A percentile compares a stretch with the other conserved stretches of the same genome.
Conservation (phyloP, 331 rosid species). For the Malus hybrid region DNA sequence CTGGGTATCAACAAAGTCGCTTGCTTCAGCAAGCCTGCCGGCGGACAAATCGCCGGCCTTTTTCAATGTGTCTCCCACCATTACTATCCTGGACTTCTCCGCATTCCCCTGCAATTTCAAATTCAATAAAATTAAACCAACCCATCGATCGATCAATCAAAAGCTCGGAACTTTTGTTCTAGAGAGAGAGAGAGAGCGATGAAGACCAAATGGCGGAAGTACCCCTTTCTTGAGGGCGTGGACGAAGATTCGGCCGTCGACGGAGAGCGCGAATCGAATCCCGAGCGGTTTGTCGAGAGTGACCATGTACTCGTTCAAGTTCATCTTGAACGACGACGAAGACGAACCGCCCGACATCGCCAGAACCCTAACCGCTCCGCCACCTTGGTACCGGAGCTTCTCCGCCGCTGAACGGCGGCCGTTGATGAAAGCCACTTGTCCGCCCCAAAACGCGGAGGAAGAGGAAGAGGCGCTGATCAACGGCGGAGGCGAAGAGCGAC, state of each 20-base stretch:
- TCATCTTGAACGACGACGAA: conserved; percentile 51
- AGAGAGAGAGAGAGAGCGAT: too few relatives aligned
- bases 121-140: background rate
- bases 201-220: background rate
- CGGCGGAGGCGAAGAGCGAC: conserved; percentile 15
- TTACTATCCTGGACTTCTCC: conserved; percentile 78
- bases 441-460: conserved; percentile 36
- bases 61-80: conserved; percentile 94
- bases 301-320: conserved; percentile 78
- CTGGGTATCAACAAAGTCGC: conserved; percentile 47
- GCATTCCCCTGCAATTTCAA: conserved; percentile 61
- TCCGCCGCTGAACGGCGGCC: background rate
- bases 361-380: conserved; percentile 30
- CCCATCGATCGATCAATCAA: background rate
- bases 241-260: conserved; percentile 72
- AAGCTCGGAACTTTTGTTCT: background rate
- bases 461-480: background rate
- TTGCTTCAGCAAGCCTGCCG: conserved; percentile 44
- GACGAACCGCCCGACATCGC: conserved; percentile 30
- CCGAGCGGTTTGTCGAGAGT: conserved; percentile 87
- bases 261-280: conserved; percentile 72
- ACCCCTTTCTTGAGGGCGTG: conserved; percentile 88
- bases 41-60: conserved; percentile 64
- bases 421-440: conserved; percentile 15
- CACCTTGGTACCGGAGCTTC: conserved; percentile 17